Percentiles rank a stretch among this genome's conserved stretches.
phyloP scores from a whole-genome alignment of 306 rosid genomes.

The Cajanus cajan region DNA sequence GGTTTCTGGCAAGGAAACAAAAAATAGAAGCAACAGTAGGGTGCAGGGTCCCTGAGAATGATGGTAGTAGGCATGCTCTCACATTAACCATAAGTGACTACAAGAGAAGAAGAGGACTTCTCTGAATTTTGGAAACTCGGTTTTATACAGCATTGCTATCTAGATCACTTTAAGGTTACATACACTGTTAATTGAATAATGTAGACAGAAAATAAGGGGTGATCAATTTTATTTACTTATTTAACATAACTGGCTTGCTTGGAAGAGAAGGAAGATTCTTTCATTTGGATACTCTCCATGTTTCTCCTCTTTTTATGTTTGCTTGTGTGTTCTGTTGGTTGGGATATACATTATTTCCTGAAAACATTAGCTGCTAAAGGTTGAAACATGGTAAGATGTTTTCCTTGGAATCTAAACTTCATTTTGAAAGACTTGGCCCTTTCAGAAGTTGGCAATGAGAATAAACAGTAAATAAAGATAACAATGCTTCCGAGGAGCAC shows the following conservation, averaged over 20 bases:
- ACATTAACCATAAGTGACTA: slow-evolving; percentile 59
- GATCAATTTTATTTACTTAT: neutral
- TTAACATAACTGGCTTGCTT: neutral
- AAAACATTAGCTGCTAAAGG: slow-evolving; percentile 9
- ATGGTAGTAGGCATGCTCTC: slow-evolving; percentile 46
- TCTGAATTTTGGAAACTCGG: slow-evolving; percentile 28
- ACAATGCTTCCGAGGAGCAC: neutral
- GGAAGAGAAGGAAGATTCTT: neutral
- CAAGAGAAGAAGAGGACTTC: slow-evolving; percentile 69
- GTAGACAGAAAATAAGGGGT: neutral
- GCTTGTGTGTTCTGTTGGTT: slow-evolving; percentile 1
- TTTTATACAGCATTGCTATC: neutral
- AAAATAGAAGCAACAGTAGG: slow-evolving; percentile 61
- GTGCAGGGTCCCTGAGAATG: slow-evolving; percentile 41
- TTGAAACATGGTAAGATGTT: neutral
- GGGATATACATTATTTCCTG: slow-evolving; percentile 5
- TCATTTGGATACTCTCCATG: neutral
- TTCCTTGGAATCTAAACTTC: neutral
- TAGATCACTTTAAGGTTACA: neutral
- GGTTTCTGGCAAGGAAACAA: slow-evolving; percentile 57
- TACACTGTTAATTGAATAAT: neutral
- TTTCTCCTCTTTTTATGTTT: neutral
- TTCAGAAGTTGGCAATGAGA: neutral
- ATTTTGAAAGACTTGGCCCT: neutral
- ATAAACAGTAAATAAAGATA: neutral